These are phyloP conservation scores for Rhododendron williamsianum DNA, from an alignment of 148 eudicot species.

Conservation along the genomic window DNA sequence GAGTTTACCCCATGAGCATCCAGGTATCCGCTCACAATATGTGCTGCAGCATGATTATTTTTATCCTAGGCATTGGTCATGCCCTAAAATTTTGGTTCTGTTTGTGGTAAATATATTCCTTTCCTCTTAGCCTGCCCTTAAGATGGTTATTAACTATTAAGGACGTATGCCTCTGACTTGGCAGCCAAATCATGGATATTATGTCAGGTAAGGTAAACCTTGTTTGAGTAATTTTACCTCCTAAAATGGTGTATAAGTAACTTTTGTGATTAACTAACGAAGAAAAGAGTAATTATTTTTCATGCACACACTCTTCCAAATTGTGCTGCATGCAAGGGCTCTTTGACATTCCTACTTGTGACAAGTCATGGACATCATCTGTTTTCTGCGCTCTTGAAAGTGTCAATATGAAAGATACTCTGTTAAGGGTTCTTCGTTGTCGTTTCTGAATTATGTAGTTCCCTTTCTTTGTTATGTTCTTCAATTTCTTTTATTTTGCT, in stretches of 20 bases:
- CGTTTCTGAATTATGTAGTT: background rate
- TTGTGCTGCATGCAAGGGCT: background rate
- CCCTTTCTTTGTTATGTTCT: background rate
- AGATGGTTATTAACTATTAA: background rate
- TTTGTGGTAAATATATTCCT: background rate
- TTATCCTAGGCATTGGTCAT: background rate
- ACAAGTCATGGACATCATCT: background rate
- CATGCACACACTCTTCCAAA: background rate
- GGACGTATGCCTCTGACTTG: background rate
- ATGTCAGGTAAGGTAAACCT: background rate
- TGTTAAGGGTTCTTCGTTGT: background rate
- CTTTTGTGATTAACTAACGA: background rate
- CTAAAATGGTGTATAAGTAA: background rate
- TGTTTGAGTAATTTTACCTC: background rate
- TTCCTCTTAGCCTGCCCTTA: background rate
- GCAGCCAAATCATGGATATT: background rate
- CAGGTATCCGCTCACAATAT: background rate
- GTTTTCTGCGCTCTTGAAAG: background rate
- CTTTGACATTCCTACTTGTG: background rate
- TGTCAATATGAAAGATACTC: background rate
- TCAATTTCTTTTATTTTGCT: background rate
- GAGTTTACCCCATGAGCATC: background rate
- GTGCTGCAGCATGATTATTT: background rate
- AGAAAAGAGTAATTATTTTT: background rate
- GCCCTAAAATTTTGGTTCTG: background rate